phyloP scores from a whole-genome alignment of 257 asterid species.

The Jasminum sambac region DNA sequence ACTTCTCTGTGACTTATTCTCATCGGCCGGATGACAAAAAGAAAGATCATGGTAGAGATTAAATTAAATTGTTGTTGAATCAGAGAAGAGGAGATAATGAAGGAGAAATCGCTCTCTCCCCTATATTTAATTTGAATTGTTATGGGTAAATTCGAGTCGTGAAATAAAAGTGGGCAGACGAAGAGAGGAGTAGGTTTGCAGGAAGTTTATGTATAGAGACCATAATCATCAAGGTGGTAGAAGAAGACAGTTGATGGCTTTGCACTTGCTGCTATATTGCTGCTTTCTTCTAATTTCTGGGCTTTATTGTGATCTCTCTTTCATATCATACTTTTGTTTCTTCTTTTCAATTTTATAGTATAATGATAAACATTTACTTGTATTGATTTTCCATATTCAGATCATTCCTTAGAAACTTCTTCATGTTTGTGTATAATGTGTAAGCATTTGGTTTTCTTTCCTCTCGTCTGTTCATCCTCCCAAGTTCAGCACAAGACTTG shows the following conservation, averaged over 20 bases:
- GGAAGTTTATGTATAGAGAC: slow-evolving; percentile 55
- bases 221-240: slow-evolving; percentile 35
- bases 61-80: slow-evolving; percentile 10
- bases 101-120: slow-evolving; percentile 35
- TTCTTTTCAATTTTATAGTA: slow-evolving; percentile 29
- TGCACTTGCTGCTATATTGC: slow-evolving; percentile 29
- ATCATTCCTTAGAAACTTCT: neutral
- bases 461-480: neutral
- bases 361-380: slow-evolving; percentile 34
- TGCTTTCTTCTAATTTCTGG: slow-evolving; percentile 39
- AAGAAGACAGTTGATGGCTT: slow-evolving; percentile 24
- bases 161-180: slow-evolving; percentile 44
- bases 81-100: slow-evolving; percentile 31
- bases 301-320: slow-evolving; percentile 34
- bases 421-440: neutral
- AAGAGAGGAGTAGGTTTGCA: slow-evolving; percentile 32
- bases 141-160: slow-evolving; percentile 46
- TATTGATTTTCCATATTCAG: slow-evolving; percentile 24
- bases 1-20: slow-evolving; percentile 24
- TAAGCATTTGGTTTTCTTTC: neutral
- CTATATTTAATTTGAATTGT: slow-evolving; percentile 35
- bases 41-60: slow-evolving; percentile 28
- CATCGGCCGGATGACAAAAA: slow-evolving; percentile 5
- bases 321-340: slow-evolving; percentile 30
- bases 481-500: neutral